A percentile compares a stretch with the other conserved stretches of the same genome.
Evolutionary conservation across 371 early-diverging fungal genomes (phyloP).

Genomic region (Homolaphlyctis polyrhiza): DNA sequence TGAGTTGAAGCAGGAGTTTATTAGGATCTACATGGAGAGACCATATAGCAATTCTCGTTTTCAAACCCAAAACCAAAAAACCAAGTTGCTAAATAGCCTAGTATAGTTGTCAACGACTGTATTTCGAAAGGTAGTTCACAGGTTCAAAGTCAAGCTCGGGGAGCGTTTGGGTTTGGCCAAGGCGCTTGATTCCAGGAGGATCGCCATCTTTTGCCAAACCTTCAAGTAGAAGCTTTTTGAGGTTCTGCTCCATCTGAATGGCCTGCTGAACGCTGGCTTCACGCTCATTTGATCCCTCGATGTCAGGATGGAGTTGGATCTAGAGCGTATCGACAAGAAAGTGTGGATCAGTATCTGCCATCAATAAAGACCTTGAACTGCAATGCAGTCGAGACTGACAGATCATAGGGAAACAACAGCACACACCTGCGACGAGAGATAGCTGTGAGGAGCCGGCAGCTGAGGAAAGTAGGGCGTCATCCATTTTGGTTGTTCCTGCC

Average conservation of each 20-base stretch:
- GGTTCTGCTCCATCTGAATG: not conserved
- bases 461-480: not conserved
- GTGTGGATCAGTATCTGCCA: not conserved
- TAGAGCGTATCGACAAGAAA: not conserved
- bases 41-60: no score
- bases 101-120: not conserved
- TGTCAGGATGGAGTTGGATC: not conserved
- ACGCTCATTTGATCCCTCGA: not conserved
- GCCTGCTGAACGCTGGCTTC: not conserved
- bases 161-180: no score
- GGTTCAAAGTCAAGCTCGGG: constrained; percentile 4
- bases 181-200: no score
- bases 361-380: not conserved
- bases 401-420: not conserved
- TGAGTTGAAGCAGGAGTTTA: no score
- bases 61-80: no score
- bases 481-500: constrained; percentile 1
- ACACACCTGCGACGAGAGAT: not conserved
- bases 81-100: no score
- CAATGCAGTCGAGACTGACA: not conserved
- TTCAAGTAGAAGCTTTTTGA: not conserved
- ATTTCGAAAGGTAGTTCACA: not conserved
- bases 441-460: constrained; percentile 4
- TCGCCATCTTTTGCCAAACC: not conserved
- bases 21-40: no score